A percentile compares a stretch with the other conserved stretches of the same genome.
phyloP scores from a whole-genome alignment of 2,329 filamentous ascomycete genomes.

The Escovopsis sp. region DNA sequence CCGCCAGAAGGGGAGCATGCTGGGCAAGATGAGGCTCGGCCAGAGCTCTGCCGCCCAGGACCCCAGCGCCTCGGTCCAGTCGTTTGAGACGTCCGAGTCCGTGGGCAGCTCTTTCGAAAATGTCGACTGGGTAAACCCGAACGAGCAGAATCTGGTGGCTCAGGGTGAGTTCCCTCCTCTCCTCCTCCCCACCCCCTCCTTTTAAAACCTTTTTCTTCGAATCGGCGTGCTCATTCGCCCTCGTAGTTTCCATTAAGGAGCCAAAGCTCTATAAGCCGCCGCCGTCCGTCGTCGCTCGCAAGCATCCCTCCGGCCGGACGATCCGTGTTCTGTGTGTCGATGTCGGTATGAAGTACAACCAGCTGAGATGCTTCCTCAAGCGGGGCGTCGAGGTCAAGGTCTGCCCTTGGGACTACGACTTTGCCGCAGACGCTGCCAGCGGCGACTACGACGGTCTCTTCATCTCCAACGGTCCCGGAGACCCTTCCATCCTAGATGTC shows the following conservation, averaged over 20 bases:
- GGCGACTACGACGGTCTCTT: conserved; percentile 93
- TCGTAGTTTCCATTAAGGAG: conserved; percentile 70
- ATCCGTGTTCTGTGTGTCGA: conserved; percentile 86
- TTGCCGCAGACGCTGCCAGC: conserved; percentile 51
- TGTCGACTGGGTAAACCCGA: conserved; percentile 83
- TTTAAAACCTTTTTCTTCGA: not conserved
- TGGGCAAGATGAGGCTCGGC: conserved; percentile 74
- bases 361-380: conserved; percentile 81
- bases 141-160: conserved; percentile 80
- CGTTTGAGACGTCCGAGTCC: conserved; percentile 77
- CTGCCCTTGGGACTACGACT: conserved; percentile 92
- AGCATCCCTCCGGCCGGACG: conserved; percentile 76
- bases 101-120: conserved; percentile 68
- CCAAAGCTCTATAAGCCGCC: conserved; percentile 77
- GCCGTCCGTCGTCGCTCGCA: conserved; percentile 53
- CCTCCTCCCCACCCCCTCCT: conserved; percentile 5
- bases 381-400: conserved; percentile 89
- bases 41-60: conserved; percentile 32
- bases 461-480: conserved; percentile 93
- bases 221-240: conserved; percentile 23
- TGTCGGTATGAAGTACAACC: conserved; percentile 97
- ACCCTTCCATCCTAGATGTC: conserved; percentile 69
- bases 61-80: conserved; percentile 23
- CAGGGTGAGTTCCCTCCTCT: conserved; percentile 55
- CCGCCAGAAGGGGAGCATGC: conserved; percentile 87